phyloP scores from a whole-genome alignment of 2,329 filamentous ascomycete species.

The Cadophora sp. region DNA sequence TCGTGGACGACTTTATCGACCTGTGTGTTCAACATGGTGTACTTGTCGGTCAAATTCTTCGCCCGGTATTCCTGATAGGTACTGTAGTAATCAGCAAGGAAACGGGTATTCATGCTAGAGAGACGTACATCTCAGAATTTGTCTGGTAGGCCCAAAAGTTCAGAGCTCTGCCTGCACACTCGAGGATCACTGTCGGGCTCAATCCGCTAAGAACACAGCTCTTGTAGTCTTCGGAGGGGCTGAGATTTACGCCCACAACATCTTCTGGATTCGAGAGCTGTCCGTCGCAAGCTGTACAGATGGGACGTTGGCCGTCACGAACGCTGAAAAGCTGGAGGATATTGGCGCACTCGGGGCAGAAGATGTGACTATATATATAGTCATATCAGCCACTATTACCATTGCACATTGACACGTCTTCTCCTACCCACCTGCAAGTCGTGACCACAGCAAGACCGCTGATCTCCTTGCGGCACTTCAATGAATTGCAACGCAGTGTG shows the following conservation, averaged over 20 bases:
- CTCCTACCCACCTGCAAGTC: conserved; percentile 73
- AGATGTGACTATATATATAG: conserved; percentile 74
- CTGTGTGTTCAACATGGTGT: conserved; percentile 65
- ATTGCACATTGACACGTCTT: neutral
- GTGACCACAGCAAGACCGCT: conserved; percentile 80
- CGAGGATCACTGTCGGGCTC: conserved; percentile 82
- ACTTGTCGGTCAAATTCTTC: conserved; percentile 76
- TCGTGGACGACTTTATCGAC: conserved; percentile 78
- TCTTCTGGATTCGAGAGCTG: conserved; percentile 76
- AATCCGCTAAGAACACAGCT: conserved; percentile 84
- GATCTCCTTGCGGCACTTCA: conserved; percentile 76
- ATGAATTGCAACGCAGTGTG: conserved; percentile 77
- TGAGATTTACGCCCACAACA: conserved; percentile 73
- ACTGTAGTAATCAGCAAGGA: conserved; percentile 49
- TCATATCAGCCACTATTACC: conserved; percentile 26
- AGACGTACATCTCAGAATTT: conserved; percentile 78
- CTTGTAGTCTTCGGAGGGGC: conserved; percentile 88
- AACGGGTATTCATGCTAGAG: neutral
- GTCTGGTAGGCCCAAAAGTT: conserved; percentile 89
- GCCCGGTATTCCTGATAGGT: conserved; percentile 79
- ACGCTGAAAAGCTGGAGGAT: conserved; percentile 63
- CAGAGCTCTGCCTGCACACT: conserved; percentile 80
- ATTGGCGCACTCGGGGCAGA: conserved; percentile 79
- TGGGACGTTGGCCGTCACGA: conserved; percentile 55
- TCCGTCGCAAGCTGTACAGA: conserved; percentile 79